phyloP scores from a whole-genome alignment of 2,329 filamentous ascomycete species.

The Aphanocladium album region DNA sequence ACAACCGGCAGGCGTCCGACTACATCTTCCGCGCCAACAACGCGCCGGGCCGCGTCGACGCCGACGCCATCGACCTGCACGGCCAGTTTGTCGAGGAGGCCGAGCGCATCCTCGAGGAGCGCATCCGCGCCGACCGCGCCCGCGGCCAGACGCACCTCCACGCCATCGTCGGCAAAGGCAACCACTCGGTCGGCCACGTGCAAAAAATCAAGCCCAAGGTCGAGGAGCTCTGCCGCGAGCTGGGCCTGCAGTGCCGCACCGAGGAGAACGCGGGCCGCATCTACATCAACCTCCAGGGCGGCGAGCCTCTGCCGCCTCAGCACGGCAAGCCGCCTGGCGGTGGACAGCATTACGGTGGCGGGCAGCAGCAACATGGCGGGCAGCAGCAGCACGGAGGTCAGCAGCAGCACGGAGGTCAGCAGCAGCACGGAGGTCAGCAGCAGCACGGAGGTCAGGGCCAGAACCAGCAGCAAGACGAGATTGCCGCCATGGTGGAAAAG shows the following conservation, averaged over 20 bases:
- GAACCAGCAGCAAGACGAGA: conserved; percentile 45
- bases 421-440: conserved; percentile 38
- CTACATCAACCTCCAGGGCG: conserved; percentile 79
- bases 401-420: conserved; percentile 38
- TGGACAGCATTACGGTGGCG: conserved; percentile 33
- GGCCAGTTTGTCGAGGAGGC: conserved; percentile 94
- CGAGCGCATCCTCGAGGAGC: conserved; percentile 79
- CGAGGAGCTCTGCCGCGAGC: conserved; percentile 76
- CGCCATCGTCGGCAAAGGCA: conserved; percentile 94
- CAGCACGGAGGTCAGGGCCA: conserved; percentile 37
- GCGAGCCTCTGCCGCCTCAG: conserved; percentile 46
- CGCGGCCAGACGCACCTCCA: conserved; percentile 78
- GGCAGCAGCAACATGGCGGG: conserved; percentile 34
- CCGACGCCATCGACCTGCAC: conserved; percentile 89
- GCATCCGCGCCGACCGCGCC: conserved; percentile 72
- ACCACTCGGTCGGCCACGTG: conserved; percentile 74
- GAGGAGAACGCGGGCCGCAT: conserved; percentile 89
- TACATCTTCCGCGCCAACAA: conserved; percentile 97
- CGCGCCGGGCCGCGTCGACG: conserved; percentile 63
- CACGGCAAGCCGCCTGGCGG: conserved; percentile 30
- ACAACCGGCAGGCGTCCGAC: conserved; percentile 86
- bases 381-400: conserved; percentile 35
- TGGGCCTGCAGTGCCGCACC: conserved; percentile 76
- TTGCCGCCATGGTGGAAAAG: conserved; percentile 57
- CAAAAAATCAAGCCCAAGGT: conserved; percentile 96